phyloP scores from a whole-genome alignment of 202 grass and related monocot genomes.

The Setaria italica region DNA sequence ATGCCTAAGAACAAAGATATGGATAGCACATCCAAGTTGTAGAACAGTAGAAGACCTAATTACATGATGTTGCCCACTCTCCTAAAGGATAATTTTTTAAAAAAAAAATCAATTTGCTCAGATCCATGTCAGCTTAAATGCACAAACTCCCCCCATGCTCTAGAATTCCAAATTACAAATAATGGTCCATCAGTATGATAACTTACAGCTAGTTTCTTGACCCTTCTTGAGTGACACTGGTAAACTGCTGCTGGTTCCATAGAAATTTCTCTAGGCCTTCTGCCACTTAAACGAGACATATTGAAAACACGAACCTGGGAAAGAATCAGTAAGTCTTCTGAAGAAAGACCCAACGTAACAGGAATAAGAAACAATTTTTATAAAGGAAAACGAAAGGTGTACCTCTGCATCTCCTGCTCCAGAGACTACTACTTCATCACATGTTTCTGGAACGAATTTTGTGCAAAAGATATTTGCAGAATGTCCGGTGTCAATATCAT shows the following conservation, averaged over 20 bases:
- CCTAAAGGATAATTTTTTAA: background rate
- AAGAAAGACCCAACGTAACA: conserved; percentile 7
- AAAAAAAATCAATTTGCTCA: background rate
- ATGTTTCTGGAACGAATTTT: conserved; percentile 90
- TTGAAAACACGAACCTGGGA: conserved; percentile 94
- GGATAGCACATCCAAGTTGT: conserved; percentile 15
- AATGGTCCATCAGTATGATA: conserved; percentile 21
- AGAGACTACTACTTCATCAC: conserved; percentile 88
- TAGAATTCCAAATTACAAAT: conserved; percentile 35
- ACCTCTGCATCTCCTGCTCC: conserved; percentile 96
- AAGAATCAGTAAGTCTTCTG: conserved; percentile 49
- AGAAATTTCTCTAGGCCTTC: conserved; percentile 70
- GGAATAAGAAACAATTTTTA: background rate
- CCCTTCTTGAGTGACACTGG: conserved; percentile 87
- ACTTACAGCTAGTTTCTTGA: conserved; percentile 98
- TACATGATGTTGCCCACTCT: background rate
- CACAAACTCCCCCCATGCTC: background rate
- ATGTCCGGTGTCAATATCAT: conserved; percentile 91
- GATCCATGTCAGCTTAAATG: conserved; percentile 22
- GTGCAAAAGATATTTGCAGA: conserved; percentile 96
- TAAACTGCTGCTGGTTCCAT: conserved; percentile 74
- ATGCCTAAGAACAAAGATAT: background rate
- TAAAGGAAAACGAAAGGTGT: conserved; percentile 7
- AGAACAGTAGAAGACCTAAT: background rate
- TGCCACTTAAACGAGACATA: conserved; percentile 75